phyloP scores from a whole-genome alignment of 78 protist species.

The Dictyostelium brefeldianum region DNA sequence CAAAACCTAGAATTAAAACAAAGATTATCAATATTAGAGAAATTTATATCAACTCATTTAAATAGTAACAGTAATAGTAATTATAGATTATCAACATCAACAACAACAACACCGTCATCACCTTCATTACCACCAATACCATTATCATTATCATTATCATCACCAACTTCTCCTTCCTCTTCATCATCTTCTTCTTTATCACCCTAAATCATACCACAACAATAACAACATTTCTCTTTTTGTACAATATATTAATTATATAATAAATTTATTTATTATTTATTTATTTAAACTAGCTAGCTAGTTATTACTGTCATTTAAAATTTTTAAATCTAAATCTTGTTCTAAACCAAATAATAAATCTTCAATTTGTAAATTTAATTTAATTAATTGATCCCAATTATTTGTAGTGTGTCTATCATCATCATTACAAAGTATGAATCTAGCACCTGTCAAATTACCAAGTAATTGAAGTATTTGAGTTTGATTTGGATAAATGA shows the following conservation, averaged over 20 bases:
- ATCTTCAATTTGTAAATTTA: constrained; percentile 36
- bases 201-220: not conserved
- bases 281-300: not conserved
- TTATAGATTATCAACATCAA: not conserved
- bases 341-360: constrained; percentile 18
- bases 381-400: constrained; percentile 1
- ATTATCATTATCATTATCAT: not conserved
- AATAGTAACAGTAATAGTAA: not conserved
- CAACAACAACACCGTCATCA: not conserved
- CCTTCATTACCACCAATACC: not conserved
- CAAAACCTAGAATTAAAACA: constrained; percentile 14
- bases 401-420: not conserved
- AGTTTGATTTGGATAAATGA: not conserved
- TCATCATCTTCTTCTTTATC: not conserved
- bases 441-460: constrained; percentile 4
- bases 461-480: not conserved
- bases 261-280: not conserved
- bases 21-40: constrained; percentile 8
- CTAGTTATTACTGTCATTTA: not conserved
- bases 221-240: not conserved
- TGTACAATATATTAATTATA: not conserved
- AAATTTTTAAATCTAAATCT: constrained; percentile 16
- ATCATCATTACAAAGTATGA: constrained; percentile 20
- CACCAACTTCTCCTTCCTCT: not conserved
- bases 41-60: not conserved